Evolutionary conservation across 2,329 filamentous ascomycete species (phyloP).

Genomic region (Botrytis fragariae): DNA sequence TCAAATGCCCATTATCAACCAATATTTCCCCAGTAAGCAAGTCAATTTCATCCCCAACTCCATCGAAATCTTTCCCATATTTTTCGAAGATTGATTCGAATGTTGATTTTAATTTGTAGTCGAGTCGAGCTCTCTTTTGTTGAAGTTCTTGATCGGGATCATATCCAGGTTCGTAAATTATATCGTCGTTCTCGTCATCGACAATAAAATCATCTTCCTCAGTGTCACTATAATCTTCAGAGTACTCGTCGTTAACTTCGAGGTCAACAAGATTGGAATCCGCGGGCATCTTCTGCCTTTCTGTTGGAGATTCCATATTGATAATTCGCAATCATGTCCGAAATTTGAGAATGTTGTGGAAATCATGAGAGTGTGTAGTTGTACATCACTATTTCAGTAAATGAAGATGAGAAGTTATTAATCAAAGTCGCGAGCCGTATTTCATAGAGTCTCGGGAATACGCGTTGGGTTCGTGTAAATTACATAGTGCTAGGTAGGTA

Average conservation of each 20-base stretch:
- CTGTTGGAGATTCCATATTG: constrained; percentile 57
- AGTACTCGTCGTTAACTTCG: constrained; percentile 25
- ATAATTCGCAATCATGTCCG: not conserved
- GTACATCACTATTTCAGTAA: not conserved
- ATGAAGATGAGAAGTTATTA: not conserved
- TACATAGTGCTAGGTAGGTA: not conserved
- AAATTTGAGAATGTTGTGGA: not conserved
- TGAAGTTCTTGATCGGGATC: constrained; percentile 58
- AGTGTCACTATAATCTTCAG: constrained; percentile 22
- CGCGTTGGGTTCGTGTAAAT: constrained; percentile 18
- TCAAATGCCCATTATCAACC: constrained; percentile 86
- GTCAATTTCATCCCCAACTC: constrained; percentile 86
- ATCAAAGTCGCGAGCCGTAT: not conserved
- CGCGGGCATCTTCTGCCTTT: constrained; percentile 57
- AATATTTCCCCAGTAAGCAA: constrained; percentile 75
- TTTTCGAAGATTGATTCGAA: constrained; percentile 90
- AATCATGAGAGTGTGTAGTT: not conserved
- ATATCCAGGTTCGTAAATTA: constrained; percentile 38
- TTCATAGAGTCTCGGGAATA: not conserved
- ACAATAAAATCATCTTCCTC: constrained; percentile 21
- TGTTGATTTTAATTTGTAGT: constrained; percentile 71
- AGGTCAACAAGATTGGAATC: constrained; percentile 30
- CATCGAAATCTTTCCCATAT: constrained; percentile 79
- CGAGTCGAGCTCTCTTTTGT: constrained; percentile 62
- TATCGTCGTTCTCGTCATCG: constrained; percentile 23